Evolutionary conservation across 805 yeast genomes (phyloP).

Genomic region (Starmerella kuoi): DNA sequence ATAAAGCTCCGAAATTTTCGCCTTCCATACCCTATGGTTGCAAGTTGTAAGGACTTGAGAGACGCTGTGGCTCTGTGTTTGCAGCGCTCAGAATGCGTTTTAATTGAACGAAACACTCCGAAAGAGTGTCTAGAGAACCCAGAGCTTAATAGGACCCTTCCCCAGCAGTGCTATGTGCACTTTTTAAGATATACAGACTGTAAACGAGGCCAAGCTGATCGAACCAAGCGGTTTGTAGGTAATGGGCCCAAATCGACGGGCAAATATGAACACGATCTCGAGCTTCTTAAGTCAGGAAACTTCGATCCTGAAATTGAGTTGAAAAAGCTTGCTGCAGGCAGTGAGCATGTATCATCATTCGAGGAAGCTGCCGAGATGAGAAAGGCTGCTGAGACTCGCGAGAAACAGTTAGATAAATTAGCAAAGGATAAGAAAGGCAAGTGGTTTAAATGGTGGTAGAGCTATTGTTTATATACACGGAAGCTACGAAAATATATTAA

Average conservation of each 20-base stretch:
- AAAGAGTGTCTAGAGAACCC: slow-evolving; percentile 77
- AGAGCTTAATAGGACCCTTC: slow-evolving; percentile 59
- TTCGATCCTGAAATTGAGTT: slow-evolving; percentile 75
- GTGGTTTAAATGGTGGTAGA: slow-evolving; percentile 11
- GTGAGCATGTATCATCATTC: slow-evolving; percentile 14
- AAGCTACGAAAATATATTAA: too few species aligned
- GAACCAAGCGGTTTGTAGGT: slow-evolving; percentile 79
- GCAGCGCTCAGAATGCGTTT: slow-evolving; percentile 92
- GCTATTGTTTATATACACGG: too few species aligned
- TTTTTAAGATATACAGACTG: slow-evolving; percentile 81
- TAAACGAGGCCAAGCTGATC: slow-evolving; percentile 79
- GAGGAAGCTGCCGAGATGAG: slow-evolving; percentile 14
- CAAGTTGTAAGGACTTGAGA: slow-evolving; percentile 84
- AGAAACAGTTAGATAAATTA: not conserved
- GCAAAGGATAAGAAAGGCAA: not conserved
- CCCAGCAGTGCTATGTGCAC: slow-evolving; percentile 78
- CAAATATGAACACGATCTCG: slow-evolving; percentile 77
- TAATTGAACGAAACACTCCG: slow-evolving; percentile 80
- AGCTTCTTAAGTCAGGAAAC: slow-evolving; percentile 64
- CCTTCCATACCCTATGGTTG: slow-evolving; percentile 18
- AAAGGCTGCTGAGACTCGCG: not conserved
- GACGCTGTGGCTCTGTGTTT: slow-evolving; percentile 92
- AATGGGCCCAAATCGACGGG: slow-evolving; percentile 92
- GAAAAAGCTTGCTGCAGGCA: slow-evolving; percentile 41
- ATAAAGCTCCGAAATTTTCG: too few species aligned